A percentile compares a stretch with the other conserved stretches of the same genome.
phyloP scores from a whole-genome alignment of 225 moss, liverwort and hornwort species.

The Marchantia polymorpha region DNA sequence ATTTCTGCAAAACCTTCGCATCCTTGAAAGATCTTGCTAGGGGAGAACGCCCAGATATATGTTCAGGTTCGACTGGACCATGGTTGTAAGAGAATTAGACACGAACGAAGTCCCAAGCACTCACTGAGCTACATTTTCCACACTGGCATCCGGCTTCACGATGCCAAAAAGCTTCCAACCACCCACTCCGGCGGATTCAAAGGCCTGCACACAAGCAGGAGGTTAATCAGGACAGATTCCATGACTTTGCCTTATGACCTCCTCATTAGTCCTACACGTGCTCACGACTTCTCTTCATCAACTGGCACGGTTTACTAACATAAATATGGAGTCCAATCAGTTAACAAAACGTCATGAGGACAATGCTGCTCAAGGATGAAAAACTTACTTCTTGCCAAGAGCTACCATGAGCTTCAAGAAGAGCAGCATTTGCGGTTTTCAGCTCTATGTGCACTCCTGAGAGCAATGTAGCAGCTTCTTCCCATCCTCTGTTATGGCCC shows the following conservation, averaged over 20 bases:
- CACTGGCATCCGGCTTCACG: slow-evolving; percentile 72
- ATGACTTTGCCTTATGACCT: neutral
- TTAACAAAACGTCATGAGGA: no score
- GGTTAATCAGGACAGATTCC: neutral
- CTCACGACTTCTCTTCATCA: neutral
- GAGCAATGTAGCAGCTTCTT: slow-evolving; percentile 89
- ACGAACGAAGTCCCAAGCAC: neutral
- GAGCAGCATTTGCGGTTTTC: slow-evolving; percentile 95
- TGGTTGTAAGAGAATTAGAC: neutral
- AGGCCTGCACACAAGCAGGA: slow-evolving; percentile 53
- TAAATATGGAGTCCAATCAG: neutral
- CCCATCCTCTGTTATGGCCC: slow-evolving; percentile 99
- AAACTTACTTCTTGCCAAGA: slow-evolving; percentile 89
- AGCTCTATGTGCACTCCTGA: slow-evolving; percentile 80
- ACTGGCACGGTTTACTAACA: neutral
- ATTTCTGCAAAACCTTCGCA: neutral
- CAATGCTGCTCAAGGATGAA: neutral
- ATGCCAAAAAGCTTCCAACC: slow-evolving; percentile 89
- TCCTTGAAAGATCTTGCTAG: neutral
- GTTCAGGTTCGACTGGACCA: neutral
- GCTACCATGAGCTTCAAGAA: slow-evolving; percentile 76
- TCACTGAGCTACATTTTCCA: slow-evolving; percentile 67
- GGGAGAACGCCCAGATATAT: neutral
- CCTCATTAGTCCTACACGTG: neutral
- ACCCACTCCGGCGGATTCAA: slow-evolving; percentile 81